Conservation (phyloP, 176 grass and related monocot genomes). For the Oryza meyeriana region DNA sequence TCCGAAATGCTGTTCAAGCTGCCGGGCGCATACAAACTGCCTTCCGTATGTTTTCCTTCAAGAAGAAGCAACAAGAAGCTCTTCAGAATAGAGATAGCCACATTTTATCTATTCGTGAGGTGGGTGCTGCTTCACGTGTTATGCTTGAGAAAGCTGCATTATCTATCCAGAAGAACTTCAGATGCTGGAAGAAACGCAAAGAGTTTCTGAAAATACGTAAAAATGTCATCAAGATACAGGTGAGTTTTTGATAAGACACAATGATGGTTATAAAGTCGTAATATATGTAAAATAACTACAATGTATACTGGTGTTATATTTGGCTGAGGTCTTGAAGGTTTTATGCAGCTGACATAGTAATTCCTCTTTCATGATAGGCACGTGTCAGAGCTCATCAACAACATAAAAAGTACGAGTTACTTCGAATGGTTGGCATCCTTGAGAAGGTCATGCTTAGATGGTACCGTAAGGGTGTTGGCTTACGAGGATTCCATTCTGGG, state of each 20-base stretch:
- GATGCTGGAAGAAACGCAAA: conserved; percentile 74
- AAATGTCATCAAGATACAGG: conserved; percentile 82
- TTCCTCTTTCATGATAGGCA: conserved; percentile 50
- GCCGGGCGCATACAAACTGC: conserved; percentile 76
- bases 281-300: background rate
- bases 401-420: conserved; percentile 58
- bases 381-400: conserved; percentile 78
- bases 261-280: background rate
- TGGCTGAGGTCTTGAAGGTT: background rate
- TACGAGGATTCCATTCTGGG: conserved; percentile 49
- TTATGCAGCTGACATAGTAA: background rate
- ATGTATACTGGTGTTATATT: conserved; percentile 9
- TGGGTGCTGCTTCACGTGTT: background rate
- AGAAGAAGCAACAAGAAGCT: conserved; percentile 52
- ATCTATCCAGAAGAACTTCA: conserved; percentile 93
- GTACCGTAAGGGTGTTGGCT: conserved; percentile 63
- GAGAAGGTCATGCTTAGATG: conserved; percentile 82
- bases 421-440: conserved; percentile 58
- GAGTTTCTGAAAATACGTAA: conserved; percentile 58
- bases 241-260: conserved; percentile 37
- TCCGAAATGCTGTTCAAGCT: conserved; percentile 74
- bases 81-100: conserved; percentile 30
- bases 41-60: conserved; percentile 67
- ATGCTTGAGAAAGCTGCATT: conserved; percentile 68
- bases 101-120: conserved; percentile 7